These are phyloP conservation scores for Pythium coloratum DNA, from an alignment of 352 stramenopile genomes.

Conservation along the genomic window DNA sequence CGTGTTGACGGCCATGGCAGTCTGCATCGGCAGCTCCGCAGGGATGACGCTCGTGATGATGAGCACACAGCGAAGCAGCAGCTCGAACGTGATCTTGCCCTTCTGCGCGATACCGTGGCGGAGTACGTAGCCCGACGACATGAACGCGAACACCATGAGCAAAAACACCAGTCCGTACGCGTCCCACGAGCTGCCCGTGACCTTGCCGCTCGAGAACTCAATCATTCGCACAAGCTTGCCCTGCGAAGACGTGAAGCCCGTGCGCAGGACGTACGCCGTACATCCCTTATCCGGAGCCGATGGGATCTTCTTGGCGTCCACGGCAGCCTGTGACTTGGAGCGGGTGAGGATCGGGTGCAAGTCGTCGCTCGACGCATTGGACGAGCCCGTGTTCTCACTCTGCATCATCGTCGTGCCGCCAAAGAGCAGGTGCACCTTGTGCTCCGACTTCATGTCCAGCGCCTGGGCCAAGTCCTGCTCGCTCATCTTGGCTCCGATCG, in stretches of 20 bases:
- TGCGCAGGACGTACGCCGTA: slow-evolving; percentile 94
- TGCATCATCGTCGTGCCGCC: slow-evolving; percentile 92
- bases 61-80: slow-evolving; percentile 97
- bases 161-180: slow-evolving; percentile 95
- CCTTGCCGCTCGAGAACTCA: slow-evolving; percentile 96
- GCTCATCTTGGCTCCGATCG: slow-evolving; percentile 77
- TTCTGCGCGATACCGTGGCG: slow-evolving; percentile 83
- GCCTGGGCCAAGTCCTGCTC: slow-evolving; percentile 65
- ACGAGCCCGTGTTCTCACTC: slow-evolving; percentile 46
- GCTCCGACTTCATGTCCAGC: slow-evolving; percentile 84
- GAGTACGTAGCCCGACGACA: slow-evolving; percentile 95
- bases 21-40: slow-evolving; percentile 98
- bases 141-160: slow-evolving; percentile 96
- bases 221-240: slow-evolving; percentile 98
- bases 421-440: slow-evolving; percentile 93
- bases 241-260: slow-evolving; percentile 97
- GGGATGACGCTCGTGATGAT: slow-evolving; percentile 99
- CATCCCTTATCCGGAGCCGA: slow-evolving; percentile 90
- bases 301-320: slow-evolving; percentile 50
- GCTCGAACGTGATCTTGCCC: slow-evolving; percentile 94
- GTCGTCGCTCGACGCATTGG: slow-evolving; percentile 8
- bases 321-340: slow-evolving; percentile 23
- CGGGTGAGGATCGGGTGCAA: slow-evolving; percentile 23
- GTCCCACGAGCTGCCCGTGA: slow-evolving; percentile 94
- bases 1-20: slow-evolving; percentile 97